Conservation (phyloP, 257 asterid genomes). For the Linderniella brevidens region DNA sequence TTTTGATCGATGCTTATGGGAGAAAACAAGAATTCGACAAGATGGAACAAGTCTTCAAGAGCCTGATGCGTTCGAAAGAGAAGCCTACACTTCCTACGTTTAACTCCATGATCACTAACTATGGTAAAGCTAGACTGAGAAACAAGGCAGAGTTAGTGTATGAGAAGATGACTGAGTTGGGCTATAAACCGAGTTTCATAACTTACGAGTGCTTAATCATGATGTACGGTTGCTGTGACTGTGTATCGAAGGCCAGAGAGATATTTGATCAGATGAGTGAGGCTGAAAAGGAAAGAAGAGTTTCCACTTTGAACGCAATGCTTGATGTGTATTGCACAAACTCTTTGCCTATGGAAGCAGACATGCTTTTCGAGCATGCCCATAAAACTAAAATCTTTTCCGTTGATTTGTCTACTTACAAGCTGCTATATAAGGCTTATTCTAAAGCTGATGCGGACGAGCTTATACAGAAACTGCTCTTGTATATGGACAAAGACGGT, state of each 20-base stretch:
- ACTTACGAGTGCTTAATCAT: constrained; percentile 68
- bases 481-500: constrained; percentile 71
- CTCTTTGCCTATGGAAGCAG: constrained; percentile 62
- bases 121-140: constrained; percentile 80
- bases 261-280: constrained; percentile 41
- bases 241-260: constrained; percentile 67
- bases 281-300: constrained; percentile 46
- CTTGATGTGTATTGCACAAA: constrained; percentile 79
- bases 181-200: constrained; percentile 60
- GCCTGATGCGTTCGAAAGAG: constrained; percentile 63
- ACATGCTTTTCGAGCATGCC: constrained; percentile 41
- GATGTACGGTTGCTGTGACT: constrained; percentile 74
- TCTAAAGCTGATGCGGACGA: constrained; percentile 77
- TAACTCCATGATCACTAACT: constrained; percentile 87
- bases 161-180: constrained; percentile 61
- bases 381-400: constrained; percentile 26
- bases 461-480: constrained; percentile 35
- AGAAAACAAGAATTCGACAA: constrained; percentile 79
- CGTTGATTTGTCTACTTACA: constrained; percentile 57
- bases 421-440: constrained; percentile 73
- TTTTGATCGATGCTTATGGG: constrained; percentile 81
- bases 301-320: constrained; percentile 80
- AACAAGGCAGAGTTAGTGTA: constrained; percentile 51
- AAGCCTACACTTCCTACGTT: constrained; percentile 76
- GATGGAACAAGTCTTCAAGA: constrained; percentile 88